Base-by-base conservation (phyloP, 768 basidiomycete species). In the Podaxis mareebaensis region DNA sequence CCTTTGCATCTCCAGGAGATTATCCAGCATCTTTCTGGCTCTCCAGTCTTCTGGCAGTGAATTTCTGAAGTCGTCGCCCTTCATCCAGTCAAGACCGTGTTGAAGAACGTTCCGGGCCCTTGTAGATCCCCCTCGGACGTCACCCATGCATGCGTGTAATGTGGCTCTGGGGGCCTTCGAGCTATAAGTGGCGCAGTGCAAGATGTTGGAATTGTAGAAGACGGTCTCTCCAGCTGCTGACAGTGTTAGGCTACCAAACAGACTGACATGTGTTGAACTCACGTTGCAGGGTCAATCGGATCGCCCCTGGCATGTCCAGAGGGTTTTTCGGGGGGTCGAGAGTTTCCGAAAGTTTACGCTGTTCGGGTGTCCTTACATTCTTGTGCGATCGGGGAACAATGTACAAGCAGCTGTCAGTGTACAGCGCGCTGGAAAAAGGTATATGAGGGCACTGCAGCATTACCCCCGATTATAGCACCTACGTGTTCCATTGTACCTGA, bases 401-500 rank as follows among this genome's bases (percentile, higher is more conserved):
- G 69, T 80, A 90, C 1, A 93, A 82, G 70, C 88, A 92, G 0
- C 81, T 77, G 66, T 92, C 91, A 44, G 81, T 77, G 65, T 88
- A 87, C 33, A 93, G 75, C 0, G 89, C 90, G 0, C 89, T 90
- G 20, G 12, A 51, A 67, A 20, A 30, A 36, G 61, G n/a, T 33
- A n/a, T 38, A 49, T 51, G 26, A 56, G 13, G 36, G 62, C 44
- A 17, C 38, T 51, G 8, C 40, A 17, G 57, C 48, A 64, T 24
- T 38, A 28, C 4, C 8, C 8, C 10, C 22, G 48, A 26, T 26
- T 20, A 36, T 40, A 6, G 22, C 22, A 76, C 85, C 59, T 77
- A 90, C 90, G 89, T 86, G 68, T 92, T 93, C 90, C 90, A 93
- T 75, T 93, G 90, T 0, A 91, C 81, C 89, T 92, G 56, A 3